Percentiles rank a stretch among this genome's conserved stretches.
Evolutionary conservation across 176 grass and related monocot species (phyloP).

Genomic region (Musa beccarii): DNA sequence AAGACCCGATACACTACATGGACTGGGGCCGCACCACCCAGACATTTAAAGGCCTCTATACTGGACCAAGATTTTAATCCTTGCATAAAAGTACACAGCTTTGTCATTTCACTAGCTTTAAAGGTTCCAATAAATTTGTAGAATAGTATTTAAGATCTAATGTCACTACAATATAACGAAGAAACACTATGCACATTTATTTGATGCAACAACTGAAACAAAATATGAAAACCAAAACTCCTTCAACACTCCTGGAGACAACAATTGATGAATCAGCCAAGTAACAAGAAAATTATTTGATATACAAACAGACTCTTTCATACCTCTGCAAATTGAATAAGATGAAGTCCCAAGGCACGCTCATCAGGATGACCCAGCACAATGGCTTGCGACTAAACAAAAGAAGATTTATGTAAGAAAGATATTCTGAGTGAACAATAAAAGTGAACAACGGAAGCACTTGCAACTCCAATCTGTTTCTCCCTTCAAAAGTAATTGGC

Average conservation of each 20-base stretch:
- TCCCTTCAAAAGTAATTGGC: conserved; percentile 13
- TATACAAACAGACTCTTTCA: not conserved
- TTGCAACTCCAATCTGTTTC: not conserved
- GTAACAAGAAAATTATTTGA: not conserved
- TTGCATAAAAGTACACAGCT: not conserved
- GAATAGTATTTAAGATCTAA: not conserved
- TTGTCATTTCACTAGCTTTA: not conserved
- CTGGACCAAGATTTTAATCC: too few relatives aligned
- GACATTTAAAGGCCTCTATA: too few relatives aligned
- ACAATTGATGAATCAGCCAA: not conserved
- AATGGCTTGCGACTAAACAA: conserved; percentile 48
- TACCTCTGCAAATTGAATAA: conserved; percentile 92
- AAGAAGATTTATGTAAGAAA: conserved; percentile 13
- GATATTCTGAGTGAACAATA: not conserved
- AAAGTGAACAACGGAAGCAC: not conserved
- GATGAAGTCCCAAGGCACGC: conserved; percentile 66
- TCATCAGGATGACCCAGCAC: conserved; percentile 65
- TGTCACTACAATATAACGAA: not conserved
- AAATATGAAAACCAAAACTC: not conserved
- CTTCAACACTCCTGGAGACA: not conserved
- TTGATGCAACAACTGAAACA: not conserved
- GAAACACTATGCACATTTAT: not conserved
- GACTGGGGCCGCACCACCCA: too few relatives aligned
- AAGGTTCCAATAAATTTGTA: not conserved
- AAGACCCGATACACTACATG: too few relatives aligned